phyloP scores from a whole-genome alignment of 306 rosid species.

The Rubus idaeus region DNA sequence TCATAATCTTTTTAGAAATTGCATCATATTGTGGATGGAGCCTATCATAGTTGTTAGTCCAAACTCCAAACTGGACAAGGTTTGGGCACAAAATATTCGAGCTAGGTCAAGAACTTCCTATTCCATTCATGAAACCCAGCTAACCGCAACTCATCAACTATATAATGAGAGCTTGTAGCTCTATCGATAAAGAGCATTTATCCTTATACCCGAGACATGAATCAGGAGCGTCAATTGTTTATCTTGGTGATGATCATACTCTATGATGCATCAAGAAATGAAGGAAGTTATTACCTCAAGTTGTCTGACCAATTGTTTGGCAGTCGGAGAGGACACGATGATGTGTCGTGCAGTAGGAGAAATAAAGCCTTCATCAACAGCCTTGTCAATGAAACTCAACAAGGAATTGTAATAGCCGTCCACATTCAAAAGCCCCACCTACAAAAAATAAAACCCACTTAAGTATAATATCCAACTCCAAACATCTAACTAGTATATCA shows the following conservation, averaged over 20 bases:
- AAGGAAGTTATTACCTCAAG: constrained; percentile 58
- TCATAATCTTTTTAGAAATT: background rate
- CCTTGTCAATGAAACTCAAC: constrained; percentile 86
- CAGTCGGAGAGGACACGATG: constrained; percentile 95
- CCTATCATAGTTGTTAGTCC: too few relatives aligned
- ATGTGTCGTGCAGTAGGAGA: constrained; percentile 97
- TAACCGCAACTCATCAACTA: background rate
- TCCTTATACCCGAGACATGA: background rate
- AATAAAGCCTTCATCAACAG: constrained; percentile 98
- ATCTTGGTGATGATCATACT: background rate
- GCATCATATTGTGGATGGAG: background rate
- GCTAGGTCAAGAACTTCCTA: background rate
- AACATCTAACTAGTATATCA: background rate
- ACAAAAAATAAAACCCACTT: constrained; percentile 17
- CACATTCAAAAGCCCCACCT: constrained; percentile 98
- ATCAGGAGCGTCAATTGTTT: background rate
- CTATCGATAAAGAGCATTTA: background rate
- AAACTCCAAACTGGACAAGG: background rate
- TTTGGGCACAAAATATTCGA: background rate
- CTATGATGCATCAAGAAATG: background rate
- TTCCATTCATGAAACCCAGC: background rate
- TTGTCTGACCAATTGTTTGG: constrained; percentile 73
- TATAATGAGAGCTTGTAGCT: background rate
- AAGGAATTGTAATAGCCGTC: constrained; percentile 95
- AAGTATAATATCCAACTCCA: constrained; percentile 8